Conservation (phyloP, 768 basidiomycete species). For the Guyanaporus albipodus region DNA sequence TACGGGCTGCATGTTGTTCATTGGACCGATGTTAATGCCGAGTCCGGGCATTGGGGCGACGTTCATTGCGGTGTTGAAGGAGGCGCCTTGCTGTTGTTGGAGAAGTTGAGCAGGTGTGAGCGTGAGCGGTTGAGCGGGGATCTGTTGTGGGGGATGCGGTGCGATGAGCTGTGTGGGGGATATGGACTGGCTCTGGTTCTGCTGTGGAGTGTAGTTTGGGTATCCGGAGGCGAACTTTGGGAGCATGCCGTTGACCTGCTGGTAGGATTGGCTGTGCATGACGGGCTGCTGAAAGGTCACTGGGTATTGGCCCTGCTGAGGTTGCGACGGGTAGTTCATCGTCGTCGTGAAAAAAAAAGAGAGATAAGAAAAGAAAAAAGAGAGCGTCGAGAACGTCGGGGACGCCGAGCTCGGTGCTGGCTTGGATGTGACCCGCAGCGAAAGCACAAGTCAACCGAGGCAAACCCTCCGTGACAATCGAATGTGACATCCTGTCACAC, state of each 20-base stretch:
- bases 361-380: background rate
- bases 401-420: slow-evolving; percentile 2
- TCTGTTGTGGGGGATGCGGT: slow-evolving; percentile 8
- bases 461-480: slow-evolving; percentile 11
- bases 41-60: slow-evolving; percentile 4
- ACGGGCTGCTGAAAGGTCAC: slow-evolving; percentile 21
- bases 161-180: slow-evolving; percentile 28
- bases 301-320: slow-evolving; percentile 24
- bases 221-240: slow-evolving; percentile 17
- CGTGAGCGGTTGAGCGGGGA: slow-evolving; percentile 17
- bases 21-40: background rate
- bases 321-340: slow-evolving; percentile 27
- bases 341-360: slow-evolving; percentile 6
- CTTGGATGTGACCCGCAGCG: slow-evolving; percentile 5
- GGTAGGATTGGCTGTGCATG: slow-evolving; percentile 17
- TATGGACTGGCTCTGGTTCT: slow-evolving; percentile 18
- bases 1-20: slow-evolving; percentile 12
- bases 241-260: slow-evolving; percentile 12
- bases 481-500: slow-evolving; percentile 29
- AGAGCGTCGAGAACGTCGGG: slow-evolving; percentile 2
- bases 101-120: slow-evolving; percentile 37
- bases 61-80: slow-evolving; percentile 3
- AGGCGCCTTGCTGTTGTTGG: slow-evolving; percentile 30
- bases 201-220: slow-evolving; percentile 7
- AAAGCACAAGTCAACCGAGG: slow-evolving; percentile 10